Evolutionary conservation across 768 basidiomycete genomes (phyloP).

Genomic region (Leccinum broughii): DNA sequence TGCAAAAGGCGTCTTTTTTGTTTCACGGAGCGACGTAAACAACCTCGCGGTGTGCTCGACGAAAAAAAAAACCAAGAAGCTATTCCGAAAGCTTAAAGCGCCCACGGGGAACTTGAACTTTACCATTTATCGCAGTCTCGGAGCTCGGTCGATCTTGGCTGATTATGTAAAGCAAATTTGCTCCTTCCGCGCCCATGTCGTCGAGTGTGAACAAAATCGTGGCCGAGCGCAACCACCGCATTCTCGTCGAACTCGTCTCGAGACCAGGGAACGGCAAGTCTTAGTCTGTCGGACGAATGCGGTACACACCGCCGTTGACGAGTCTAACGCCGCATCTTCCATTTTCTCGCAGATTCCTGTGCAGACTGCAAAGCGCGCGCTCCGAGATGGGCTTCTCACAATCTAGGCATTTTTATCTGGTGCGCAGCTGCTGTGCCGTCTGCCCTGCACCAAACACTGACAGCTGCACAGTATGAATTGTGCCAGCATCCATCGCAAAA

Average conservation of each 20-base stretch:
- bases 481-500: constrained; percentile 90
- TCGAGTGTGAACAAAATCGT: constrained; percentile 54
- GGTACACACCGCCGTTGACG: not conserved
- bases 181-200: constrained; percentile 25
- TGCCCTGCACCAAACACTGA: constrained; percentile 8
- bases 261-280: constrained; percentile 77
- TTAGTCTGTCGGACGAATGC: constrained; percentile 18
- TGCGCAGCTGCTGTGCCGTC: constrained; percentile 31
- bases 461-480: constrained; percentile 64
- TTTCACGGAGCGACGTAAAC: constrained; percentile 18
- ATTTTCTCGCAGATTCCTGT: constrained; percentile 62
- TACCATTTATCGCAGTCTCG: not conserved
- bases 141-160: constrained; percentile 12
- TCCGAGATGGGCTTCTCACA: constrained; percentile 89
- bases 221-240: constrained; percentile 63
- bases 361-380: constrained; percentile 89
- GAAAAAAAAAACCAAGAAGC: not conserved
- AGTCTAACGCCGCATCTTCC: constrained; percentile 13
- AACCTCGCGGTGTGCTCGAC: constrained; percentile 6
- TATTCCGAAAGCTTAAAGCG: not conserved
- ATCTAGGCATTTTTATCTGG: constrained; percentile 89
- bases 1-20: not conserved
- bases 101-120: not conserved
- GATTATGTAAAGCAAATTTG: constrained; percentile 19
- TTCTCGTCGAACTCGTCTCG: constrained; percentile 64